These are phyloP conservation scores for Meira miltonrushii DNA, from an alignment of 1,284 basidiomycete species.

Conservation along the genomic window DNA sequence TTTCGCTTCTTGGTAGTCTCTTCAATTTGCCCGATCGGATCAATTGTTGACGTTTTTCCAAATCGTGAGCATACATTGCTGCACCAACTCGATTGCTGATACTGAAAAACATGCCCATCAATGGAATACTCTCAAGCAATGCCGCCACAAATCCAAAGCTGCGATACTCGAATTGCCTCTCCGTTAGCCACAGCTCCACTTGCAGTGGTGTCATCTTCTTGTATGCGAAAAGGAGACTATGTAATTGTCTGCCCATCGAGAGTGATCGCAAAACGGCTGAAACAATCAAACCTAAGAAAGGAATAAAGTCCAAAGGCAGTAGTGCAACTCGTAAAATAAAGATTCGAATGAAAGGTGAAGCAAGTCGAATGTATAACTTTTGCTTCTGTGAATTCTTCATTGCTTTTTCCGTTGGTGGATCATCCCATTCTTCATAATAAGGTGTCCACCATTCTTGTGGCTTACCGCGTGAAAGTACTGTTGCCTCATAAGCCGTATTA, in stretches of 20 bases:
- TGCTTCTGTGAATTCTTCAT: constrained; percentile 37
- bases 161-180: constrained; percentile 38
- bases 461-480: constrained; percentile 39
- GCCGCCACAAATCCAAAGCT: constrained; percentile 43
- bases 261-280: constrained; percentile 34
- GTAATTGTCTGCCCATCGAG: constrained; percentile 27
- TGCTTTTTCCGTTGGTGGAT: constrained; percentile 40
- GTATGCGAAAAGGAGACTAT: constrained; percentile 36
- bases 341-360: constrained; percentile 29
- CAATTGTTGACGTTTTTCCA: constrained; percentile 48
- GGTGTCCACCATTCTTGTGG: constrained; percentile 45
- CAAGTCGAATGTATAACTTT: constrained; percentile 32
- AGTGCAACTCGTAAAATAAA: constrained; percentile 34
- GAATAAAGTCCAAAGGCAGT: constrained; percentile 43
- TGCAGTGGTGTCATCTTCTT: constrained; percentile 47
- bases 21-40: constrained; percentile 22
- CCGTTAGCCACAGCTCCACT: constrained; percentile 45
- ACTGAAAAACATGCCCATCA: constrained; percentile 42
- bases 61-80: constrained; percentile 48
- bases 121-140: constrained; percentile 42
- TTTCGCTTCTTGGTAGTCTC: constrained; percentile 13
- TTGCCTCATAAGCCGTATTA: constrained; percentile 37
- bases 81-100: constrained; percentile 51
- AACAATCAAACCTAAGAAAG: constrained; percentile 36
- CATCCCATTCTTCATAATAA: constrained; percentile 45